Evolutionary conservation across 228 moss, liverwort and hornwort species (phyloP).

Genomic region (Sphagnum fallax): DNA sequence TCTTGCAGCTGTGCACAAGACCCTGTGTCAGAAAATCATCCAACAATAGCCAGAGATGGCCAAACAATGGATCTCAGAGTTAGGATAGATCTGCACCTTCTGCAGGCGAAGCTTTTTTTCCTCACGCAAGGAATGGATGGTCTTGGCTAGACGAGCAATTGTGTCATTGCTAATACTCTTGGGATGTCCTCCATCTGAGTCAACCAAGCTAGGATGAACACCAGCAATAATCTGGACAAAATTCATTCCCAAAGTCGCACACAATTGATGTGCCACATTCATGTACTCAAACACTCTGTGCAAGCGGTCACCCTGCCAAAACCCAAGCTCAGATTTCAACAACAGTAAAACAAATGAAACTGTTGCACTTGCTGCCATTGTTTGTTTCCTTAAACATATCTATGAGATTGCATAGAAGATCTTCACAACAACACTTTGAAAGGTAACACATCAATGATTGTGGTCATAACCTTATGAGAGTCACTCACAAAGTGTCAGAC

Average conservation of each 20-base stretch:
- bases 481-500: too few relatives aligned
- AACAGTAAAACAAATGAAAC: too few relatives aligned
- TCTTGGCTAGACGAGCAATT: slow-evolving; percentile 66
- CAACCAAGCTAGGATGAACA: slow-evolving; percentile 80
- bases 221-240: slow-evolving; percentile 71
- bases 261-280: slow-evolving; percentile 67
- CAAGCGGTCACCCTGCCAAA: slow-evolving; percentile 67
- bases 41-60: background rate
- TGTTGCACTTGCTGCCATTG: too few relatives aligned
- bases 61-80: too few relatives aligned
- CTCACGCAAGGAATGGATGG: slow-evolving; percentile 57
- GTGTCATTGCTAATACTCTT: slow-evolving; percentile 91
- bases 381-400: too few relatives aligned
- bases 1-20: slow-evolving; percentile 51
- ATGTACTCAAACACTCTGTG: slow-evolving; percentile 78
- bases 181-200: slow-evolving; percentile 63
- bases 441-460: too few relatives aligned
- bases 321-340: too few relatives aligned
- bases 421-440: too few relatives aligned
- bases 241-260: slow-evolving; percentile 76
- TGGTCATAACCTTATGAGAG: too few relatives aligned
- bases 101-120: slow-evolving; percentile 66
- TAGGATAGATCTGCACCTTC: slow-evolving; percentile 34
- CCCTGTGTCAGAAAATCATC: background rate
- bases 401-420: too few relatives aligned